Base-by-base conservation (phyloP, 2,329 filamentous ascomycete genomes). In the Tolypocladium cylindrosporum region DNA sequence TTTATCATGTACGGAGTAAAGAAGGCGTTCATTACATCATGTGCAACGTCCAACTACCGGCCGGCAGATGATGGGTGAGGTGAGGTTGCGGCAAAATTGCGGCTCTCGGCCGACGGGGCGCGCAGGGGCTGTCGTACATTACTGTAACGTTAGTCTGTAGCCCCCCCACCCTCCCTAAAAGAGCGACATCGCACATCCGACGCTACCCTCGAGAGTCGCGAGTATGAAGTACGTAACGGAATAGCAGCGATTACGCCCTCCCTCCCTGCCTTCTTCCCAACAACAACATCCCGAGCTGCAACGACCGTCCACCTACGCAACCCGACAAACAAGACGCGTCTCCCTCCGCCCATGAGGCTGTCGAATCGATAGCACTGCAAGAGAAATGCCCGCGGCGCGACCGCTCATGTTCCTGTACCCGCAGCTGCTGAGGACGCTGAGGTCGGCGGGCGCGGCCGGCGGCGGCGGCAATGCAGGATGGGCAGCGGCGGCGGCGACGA, bases 321-420 rank as follows among this genome's bases (percentile, higher is more conserved):
- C 39, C 52, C 39, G 27, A 19, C 14, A 11, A 34, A 11, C 13
- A 14, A 50, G 13, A 34, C 31, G 27, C 45, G 27, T n/a, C 54
- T 11, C 41, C 27, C n/a, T n/a, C n/a, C n/a, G 41, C 43, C 31
- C 8, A 56, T 56, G 41, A 50, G 21, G 55, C 55, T 48, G 57
- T 57, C 53, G 39, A 42, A 31, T 9, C 53, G 53, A 31, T 31
- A 37, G 40, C 50, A 34, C 21, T 39, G 27, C 57, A 56, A 45
- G 57, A 56, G 69, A 65, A 61, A 90, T 90, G 84, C 79, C 85
- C 61, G 77, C 81, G 31, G 75, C 77, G 60, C 79, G 86, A 66
- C 75, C 54, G n/a, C 54, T 90, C 60, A 82, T 83, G 19, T 89
- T 89, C 66, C 76, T 90, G 21, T 89, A 88, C 64, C 86, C 87